Conservation (phyloP, 805 yeast genomes). For the Cyberlindnera sargentensis region DNA sequence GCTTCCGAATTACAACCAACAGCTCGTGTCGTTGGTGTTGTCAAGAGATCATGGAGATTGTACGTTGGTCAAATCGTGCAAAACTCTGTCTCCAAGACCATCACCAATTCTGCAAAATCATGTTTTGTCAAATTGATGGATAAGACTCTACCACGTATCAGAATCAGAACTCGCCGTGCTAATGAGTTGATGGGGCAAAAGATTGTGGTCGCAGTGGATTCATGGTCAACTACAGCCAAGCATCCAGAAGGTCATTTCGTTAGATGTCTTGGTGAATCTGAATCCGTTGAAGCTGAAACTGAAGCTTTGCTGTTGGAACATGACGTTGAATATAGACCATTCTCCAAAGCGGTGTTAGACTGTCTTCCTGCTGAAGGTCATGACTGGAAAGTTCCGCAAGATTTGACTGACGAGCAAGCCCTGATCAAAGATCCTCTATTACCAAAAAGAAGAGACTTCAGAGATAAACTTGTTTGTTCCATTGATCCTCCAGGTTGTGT, state of each 20-base stretch:
- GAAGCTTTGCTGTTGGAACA: constrained; percentile 91
- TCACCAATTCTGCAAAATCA: constrained; percentile 60
- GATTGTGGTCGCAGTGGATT: constrained; percentile 85
- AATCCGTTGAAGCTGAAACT: constrained; percentile 90
- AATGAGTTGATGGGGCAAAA: constrained; percentile 79
- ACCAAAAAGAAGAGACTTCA: constrained; percentile 67
- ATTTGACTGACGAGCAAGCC: constrained; percentile 46
- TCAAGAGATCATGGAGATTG: constrained; percentile 89
- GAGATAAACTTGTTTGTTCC: constrained; percentile 87
- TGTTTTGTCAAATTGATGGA: constrained; percentile 90
- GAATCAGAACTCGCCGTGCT: constrained; percentile 85
- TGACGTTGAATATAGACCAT: constrained; percentile 95
- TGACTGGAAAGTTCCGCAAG: constrained; percentile 82
- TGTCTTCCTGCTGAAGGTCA: constrained; percentile 94
- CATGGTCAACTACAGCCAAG: constrained; percentile 82
- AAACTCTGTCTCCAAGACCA: constrained; percentile 53
- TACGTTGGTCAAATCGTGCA: constrained; percentile 93
- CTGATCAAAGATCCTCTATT: constrained; percentile 40
- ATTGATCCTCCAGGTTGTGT: constrained; percentile 98
- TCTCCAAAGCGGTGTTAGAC: constrained; percentile 82
- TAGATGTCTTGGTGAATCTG: constrained; percentile 81
- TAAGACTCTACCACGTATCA: constrained; percentile 74
- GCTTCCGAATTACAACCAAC: constrained; percentile 75
- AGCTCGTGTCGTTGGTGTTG: constrained; percentile 81
- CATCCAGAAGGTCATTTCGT: constrained; percentile 95